These are phyloP conservation scores for Blastomyces gilchristii DNA, from an alignment of 2,329 filamentous ascomycete species.

Conservation along the genomic window DNA sequence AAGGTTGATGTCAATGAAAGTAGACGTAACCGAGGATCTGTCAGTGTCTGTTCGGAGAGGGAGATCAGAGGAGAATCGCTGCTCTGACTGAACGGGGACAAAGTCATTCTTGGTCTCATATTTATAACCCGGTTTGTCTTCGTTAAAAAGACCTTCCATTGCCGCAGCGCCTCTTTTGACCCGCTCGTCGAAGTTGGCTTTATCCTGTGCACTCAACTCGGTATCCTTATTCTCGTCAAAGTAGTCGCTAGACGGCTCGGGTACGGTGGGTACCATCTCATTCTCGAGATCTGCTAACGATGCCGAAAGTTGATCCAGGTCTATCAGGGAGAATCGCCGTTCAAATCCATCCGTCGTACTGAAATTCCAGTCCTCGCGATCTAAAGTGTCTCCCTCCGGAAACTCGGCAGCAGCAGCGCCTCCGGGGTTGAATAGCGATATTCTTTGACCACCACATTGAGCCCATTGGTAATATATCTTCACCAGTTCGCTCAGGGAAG, in stretches of 20 bases:
- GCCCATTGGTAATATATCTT: slow-evolving; percentile 41
- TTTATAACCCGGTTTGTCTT: slow-evolving; percentile 46
- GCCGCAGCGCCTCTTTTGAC: slow-evolving; percentile 47
- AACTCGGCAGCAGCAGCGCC: slow-evolving; percentile 49
- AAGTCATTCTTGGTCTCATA: slow-evolving; percentile 46
- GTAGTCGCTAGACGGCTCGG: slow-evolving; percentile 19
- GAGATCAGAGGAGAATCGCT: slow-evolving; percentile 44
- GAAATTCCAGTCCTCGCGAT: slow-evolving; percentile 53
- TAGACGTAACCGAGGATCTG: slow-evolving; percentile 39
- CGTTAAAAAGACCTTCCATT: slow-evolving; percentile 49
- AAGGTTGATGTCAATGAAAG: slow-evolving; percentile 48
- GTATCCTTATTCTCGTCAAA: slow-evolving; percentile 24
- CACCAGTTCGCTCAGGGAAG: slow-evolving; percentile 37
- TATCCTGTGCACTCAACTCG: slow-evolving; percentile 36
- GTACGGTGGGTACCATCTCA: slow-evolving; percentile 20
- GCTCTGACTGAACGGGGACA: slow-evolving; percentile 33
- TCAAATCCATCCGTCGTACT: slow-evolving; percentile 55
- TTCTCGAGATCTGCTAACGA: slow-evolving; percentile 37
- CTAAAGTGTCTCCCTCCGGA: slow-evolving; percentile 33
- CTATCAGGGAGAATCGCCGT: slow-evolving; percentile 39
- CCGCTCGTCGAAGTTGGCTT: slow-evolving; percentile 47
- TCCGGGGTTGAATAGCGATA: slow-evolving; percentile 50
- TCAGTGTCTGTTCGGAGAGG: slow-evolving; percentile 40
- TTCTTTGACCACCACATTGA: slow-evolving; percentile 39
- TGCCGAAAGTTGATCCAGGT: slow-evolving; percentile 37